Evolutionary conservation across 331 rosid genomes (phyloP), one percentile per base, ranked within the genome.

Genomic region (Erythrophleum ivorense): DNA sequence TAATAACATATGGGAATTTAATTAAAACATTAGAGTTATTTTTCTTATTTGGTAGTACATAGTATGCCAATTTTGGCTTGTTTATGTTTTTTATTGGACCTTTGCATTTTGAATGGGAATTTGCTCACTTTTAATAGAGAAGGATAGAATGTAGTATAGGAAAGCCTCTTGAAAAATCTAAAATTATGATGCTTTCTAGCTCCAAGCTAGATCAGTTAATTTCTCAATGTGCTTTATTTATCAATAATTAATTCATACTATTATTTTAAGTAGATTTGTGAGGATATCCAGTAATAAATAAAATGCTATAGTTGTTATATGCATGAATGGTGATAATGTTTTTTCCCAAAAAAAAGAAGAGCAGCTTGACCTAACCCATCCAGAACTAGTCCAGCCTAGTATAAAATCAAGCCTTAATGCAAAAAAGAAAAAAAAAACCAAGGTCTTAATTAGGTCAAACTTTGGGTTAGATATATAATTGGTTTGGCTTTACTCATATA

Each of bases 1-100:
- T 94, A 77, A 72, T 92, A 55, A 90, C 98, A 53, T 92, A 94
- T 82, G 98, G 98, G 50, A 84, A 45, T 59, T 86, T 94, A 78
- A 85, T 86, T 87, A 94, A 92, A 85, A 73, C 84, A 0, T 64
- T 89, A 33, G 98, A 94, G 97, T 97, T 94, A 90, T 69, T 75
- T 54, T 83, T 53, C 63, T 68, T 13, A 54, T 71, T 75, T 84
- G 29, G 55, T 34, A 31, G 54, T 64, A 16, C 40, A 31, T 45
- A 10, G 2, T 75, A 8, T 64, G 69, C 29, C 12, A 45, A 29
- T 15, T 6, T 12, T 78, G 31, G 24, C 19, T 34, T 55, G 45
- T 77, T 68, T 15, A 54, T 19, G 59, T 78, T 69, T 31, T 38
- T 33, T n/a, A 46, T 45, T 83, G 34, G n/a, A 33, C 69, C 33